Evolutionary conservation across 192 early-diverging fungal genomes (phyloP).

Genomic region (Jimgerdemannia lactiflua): DNA sequence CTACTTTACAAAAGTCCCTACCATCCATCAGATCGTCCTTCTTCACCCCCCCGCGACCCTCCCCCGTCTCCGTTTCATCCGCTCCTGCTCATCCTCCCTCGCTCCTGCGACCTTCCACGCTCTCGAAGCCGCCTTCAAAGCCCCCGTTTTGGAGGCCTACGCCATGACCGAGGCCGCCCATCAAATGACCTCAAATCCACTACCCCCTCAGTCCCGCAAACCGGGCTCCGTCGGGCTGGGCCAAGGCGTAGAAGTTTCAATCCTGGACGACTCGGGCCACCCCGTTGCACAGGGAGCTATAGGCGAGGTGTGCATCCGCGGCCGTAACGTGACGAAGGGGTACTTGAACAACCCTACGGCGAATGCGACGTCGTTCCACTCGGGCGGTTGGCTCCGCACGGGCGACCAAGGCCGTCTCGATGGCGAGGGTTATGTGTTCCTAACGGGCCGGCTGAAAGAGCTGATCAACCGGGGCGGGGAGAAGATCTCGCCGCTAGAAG

Average conservation of each 20-base stretch:
- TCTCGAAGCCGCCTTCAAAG: constrained; percentile 61
- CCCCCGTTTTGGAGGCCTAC: constrained; percentile 80
- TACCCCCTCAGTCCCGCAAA: constrained; percentile 66
- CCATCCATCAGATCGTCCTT: constrained; percentile 84
- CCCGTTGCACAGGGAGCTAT: constrained; percentile 22
- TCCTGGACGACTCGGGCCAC: constrained; percentile 61
- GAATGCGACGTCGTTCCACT: constrained; percentile 57
- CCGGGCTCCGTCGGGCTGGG: constrained; percentile 77
- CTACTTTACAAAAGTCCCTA: constrained; percentile 53
- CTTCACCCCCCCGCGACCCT: constrained; percentile 30
- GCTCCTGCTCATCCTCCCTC: constrained; percentile 75
- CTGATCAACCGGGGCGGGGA: constrained; percentile 90
- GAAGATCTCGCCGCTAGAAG: constrained; percentile 87
- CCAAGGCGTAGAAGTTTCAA: constrained; percentile 71
- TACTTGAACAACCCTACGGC: constrained; percentile 72
- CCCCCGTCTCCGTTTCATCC: constrained; percentile 69
- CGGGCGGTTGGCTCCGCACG: constrained; percentile 77
- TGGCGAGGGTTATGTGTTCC: constrained; percentile 68
- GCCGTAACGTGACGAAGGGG: constrained; percentile 75
- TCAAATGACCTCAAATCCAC: constrained; percentile 81
- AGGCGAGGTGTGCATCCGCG: constrained; percentile 86
- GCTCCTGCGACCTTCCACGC: constrained; percentile 65
- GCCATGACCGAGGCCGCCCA: constrained; percentile 90
- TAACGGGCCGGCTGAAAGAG: constrained; percentile 89
- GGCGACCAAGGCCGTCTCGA: constrained; percentile 84